phyloP scores from a whole-genome alignment of 768 basidiomycete species.

The Rhodotorula sphaerocarpa region DNA sequence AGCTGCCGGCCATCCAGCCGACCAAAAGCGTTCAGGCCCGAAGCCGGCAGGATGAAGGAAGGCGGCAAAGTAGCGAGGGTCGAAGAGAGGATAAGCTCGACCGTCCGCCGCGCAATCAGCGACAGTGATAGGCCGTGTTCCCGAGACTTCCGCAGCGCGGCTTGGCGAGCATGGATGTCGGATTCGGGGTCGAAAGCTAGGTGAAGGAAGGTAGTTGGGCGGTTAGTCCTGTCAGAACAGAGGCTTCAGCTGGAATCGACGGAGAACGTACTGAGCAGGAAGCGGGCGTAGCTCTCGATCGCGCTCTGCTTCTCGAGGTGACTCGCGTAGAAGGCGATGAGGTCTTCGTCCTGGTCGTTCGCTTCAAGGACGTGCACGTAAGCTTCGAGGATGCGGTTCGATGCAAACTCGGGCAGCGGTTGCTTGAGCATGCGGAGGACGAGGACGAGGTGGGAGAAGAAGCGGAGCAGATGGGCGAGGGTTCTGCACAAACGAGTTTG shows the following conservation, averaged over 20 bases:
- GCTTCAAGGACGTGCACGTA: constrained; percentile 85
- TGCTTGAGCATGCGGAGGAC: constrained; percentile 65
- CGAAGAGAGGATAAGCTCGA: constrained; percentile 51
- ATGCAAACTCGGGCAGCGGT: constrained; percentile 61
- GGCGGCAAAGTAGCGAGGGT: constrained; percentile 26
- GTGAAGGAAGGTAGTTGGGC: not conserved
- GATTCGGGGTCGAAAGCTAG: constrained; percentile 43
- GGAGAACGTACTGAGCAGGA: constrained; percentile 58
- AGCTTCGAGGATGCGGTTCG: constrained; percentile 73
- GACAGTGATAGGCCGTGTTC: constrained; percentile 78
- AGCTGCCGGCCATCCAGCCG: constrained; percentile 35
- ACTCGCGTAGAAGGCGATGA: constrained; percentile 89
- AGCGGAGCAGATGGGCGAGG: constrained; percentile 48
- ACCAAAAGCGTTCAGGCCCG: constrained; percentile 17
- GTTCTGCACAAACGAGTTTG: constrained; percentile 25
- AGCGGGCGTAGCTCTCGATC: constrained; percentile 81
- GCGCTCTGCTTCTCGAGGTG: constrained; percentile 79
- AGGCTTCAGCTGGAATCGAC: not conserved
- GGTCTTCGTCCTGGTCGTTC: constrained; percentile 53
- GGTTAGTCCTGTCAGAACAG: not conserved
- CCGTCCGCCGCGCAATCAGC: constrained; percentile 68
- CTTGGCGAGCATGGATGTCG: constrained; percentile 54
- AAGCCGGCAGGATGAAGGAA: not conserved
- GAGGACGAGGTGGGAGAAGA: constrained; percentile 88
- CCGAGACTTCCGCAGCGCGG: constrained; percentile 64